These are phyloP conservation scores for Stylonectria norvegica DNA, from an alignment of 2,329 filamentous ascomycete genomes.

Conservation along the genomic window DNA sequence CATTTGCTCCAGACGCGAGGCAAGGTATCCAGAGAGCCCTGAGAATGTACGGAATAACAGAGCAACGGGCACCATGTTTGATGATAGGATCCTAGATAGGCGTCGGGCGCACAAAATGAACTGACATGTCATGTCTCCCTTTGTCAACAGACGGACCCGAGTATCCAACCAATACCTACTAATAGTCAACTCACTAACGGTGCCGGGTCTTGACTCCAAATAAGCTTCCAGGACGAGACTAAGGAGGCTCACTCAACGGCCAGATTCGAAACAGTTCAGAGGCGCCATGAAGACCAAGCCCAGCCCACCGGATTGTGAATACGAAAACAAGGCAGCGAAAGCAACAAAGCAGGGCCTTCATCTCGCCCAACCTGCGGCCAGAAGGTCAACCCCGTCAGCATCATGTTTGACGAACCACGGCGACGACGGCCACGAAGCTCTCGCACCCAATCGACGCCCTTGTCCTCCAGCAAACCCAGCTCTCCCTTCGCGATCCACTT, in stretches of 20 bases:
- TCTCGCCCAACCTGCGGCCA: constrained; percentile 30
- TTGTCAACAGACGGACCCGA: constrained; percentile 14
- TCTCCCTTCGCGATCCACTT: too few species aligned
- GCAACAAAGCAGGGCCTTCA: constrained; percentile 16
- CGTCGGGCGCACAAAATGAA: constrained; percentile 42
- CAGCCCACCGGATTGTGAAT: too few species aligned
- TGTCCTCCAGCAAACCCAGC: too few species aligned
- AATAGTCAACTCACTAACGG: too few species aligned
- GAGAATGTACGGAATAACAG: constrained; percentile 22
- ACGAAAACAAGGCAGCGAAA: background rate
- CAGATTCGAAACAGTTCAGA: too few species aligned
- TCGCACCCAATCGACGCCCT: constrained; percentile 20
- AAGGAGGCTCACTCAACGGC: too few species aligned
- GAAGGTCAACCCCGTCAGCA: constrained; percentile 21
- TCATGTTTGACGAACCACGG: constrained; percentile 14
- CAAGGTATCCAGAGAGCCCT: constrained; percentile 7
- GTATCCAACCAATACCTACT: background rate
- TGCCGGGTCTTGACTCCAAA: too few species aligned
- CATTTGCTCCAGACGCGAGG: background rate
- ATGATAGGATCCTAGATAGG: constrained; percentile 39
- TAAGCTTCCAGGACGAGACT: too few species aligned
- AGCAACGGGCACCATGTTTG: constrained; percentile 26
- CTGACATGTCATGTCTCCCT: constrained; percentile 27
- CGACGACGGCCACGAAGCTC: constrained; percentile 1
- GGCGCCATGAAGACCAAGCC: too few species aligned